A percentile compares a stretch with the other conserved stretches of the same genome.
Conservation (phyloP, 805 yeast genomes). For the Cyberlindnera amylophila region DNA sequence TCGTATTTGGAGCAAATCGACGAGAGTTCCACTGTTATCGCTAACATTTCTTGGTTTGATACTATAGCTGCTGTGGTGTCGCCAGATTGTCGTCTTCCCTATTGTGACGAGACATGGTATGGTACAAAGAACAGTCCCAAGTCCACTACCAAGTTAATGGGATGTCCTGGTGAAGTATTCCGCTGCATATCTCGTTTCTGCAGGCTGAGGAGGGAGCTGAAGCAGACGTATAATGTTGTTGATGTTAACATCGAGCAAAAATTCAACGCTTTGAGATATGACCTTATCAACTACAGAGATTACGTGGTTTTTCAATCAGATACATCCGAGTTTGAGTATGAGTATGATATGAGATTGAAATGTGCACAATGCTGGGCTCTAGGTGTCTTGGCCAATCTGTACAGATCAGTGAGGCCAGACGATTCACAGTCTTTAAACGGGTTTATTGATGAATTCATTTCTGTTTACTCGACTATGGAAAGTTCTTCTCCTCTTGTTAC, state of each 20-base stretch:
- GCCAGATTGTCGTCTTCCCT: conserved; percentile 54
- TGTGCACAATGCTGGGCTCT: conserved; percentile 59
- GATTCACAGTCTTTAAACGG: conserved; percentile 30
- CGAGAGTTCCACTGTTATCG: conserved; percentile 45
- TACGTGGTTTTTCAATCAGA: conserved; percentile 33
- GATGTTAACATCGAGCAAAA: conserved; percentile 19
- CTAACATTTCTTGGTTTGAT: conserved; percentile 58
- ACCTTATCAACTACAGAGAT: conserved; percentile 43
- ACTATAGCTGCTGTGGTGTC: conserved; percentile 53
- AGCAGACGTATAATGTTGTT: conserved; percentile 17
- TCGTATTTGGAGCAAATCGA: conserved; percentile 42
- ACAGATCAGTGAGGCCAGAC: conserved; percentile 31
- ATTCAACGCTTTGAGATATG: conserved; percentile 33
- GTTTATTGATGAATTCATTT: conserved; percentile 43
- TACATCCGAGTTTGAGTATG: conserved; percentile 30
- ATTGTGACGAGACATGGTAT: conserved; percentile 50
- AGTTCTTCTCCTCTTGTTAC: conserved; percentile 45
- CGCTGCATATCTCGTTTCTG: conserved; percentile 43
- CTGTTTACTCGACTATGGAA: conserved; percentile 43
- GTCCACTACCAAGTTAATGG: conserved; percentile 53
- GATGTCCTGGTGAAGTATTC: conserved; percentile 59
- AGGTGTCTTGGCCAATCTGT: conserved; percentile 32
- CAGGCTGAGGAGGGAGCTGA: conserved; percentile 29
- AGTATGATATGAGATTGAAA: conserved; percentile 40
- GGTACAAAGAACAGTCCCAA: conserved; percentile 40